Percentiles rank a stretch among this genome's conserved stretches.
phyloP scores from a whole-genome alignment of 2,329 filamentous ascomycete genomes.

The Hymenoscyphus fructigenus region DNA sequence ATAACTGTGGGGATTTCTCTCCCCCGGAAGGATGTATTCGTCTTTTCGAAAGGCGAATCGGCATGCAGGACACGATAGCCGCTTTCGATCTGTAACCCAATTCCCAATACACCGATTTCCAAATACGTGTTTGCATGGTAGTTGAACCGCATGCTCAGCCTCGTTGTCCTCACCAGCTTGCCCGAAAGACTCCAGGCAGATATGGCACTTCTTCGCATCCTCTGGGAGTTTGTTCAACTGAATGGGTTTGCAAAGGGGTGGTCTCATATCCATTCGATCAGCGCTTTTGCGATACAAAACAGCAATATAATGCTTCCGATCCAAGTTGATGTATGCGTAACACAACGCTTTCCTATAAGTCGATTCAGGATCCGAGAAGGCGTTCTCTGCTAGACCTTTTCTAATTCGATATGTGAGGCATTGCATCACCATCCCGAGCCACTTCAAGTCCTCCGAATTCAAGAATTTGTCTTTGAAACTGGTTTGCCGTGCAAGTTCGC shows the following conservation, averaged over 20 bases:
- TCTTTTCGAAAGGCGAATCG: neutral
- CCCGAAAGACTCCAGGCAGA: neutral
- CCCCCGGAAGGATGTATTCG: neutral
- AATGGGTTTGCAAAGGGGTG: neutral
- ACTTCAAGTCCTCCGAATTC: neutral
- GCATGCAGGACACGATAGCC: neutral
- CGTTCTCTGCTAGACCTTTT: neutral
- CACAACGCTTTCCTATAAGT: neutral
- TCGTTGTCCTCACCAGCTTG: neutral
- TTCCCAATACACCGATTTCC: neutral
- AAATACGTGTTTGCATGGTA: neutral
- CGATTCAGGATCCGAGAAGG: neutral
- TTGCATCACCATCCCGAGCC: neutral
- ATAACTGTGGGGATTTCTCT: neutral
- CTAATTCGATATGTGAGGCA: neutral
- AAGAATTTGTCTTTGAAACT: neutral
- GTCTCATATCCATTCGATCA: neutral
- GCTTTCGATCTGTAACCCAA: neutral
- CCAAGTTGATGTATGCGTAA: neutral
- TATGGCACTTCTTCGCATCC: neutral
- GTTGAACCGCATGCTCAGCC: neutral
- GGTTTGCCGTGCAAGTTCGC: neutral
- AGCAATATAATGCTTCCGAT: neutral
- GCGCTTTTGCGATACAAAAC: neutral
- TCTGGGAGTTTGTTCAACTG: neutral